phyloP scores from a whole-genome alignment of 495 filamentous ascomycete genomes.

The Aspergillus kassunensis region DNA sequence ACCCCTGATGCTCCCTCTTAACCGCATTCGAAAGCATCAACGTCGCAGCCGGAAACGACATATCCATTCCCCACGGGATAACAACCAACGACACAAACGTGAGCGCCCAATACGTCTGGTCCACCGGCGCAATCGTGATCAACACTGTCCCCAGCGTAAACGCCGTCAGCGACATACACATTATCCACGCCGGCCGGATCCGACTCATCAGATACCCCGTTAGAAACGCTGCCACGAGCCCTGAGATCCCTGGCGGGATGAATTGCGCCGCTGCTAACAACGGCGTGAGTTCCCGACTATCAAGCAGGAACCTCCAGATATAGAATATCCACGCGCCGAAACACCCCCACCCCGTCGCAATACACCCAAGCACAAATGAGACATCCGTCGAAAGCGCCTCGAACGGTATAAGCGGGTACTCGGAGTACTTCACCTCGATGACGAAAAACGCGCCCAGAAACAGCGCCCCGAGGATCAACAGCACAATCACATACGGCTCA shows the following conservation, averaged over 20 bases:
- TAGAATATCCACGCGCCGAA: slow-evolving; percentile 51
- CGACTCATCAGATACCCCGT: slow-evolving; percentile 41
- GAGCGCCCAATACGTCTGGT: slow-evolving; percentile 43
- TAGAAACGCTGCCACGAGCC: slow-evolving; percentile 35
- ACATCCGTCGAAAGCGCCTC: slow-evolving; percentile 33
- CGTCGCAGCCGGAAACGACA: slow-evolving; percentile 36
- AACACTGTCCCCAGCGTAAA: slow-evolving; percentile 40
- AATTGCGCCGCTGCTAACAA: slow-evolving; percentile 37
- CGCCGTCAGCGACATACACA: slow-evolving; percentile 42
- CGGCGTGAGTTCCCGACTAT: slow-evolving; percentile 28
- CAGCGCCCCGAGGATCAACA: slow-evolving; percentile 42
- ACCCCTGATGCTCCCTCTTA: slow-evolving; percentile 36
- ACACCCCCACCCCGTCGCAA: slow-evolving; percentile 45
- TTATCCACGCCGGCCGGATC: slow-evolving; percentile 40
- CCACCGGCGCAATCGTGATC: slow-evolving; percentile 31
- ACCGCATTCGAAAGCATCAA: slow-evolving; percentile 36
- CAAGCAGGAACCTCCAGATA: slow-evolving; percentile 36
- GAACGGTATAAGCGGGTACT: slow-evolving; percentile 44
- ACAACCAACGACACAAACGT: slow-evolving; percentile 45
- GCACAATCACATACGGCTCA: slow-evolving; percentile 41
- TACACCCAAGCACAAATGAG: slow-evolving; percentile 41
- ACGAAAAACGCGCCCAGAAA: slow-evolving; percentile 37
- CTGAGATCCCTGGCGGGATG: slow-evolving; percentile 34
- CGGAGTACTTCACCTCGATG: slow-evolving; percentile 33
- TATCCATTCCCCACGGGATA: slow-evolving; percentile 52